phyloP scores from a whole-genome alignment of 495 filamentous ascomycete genomes.

The Tuber aestivum region DNA sequence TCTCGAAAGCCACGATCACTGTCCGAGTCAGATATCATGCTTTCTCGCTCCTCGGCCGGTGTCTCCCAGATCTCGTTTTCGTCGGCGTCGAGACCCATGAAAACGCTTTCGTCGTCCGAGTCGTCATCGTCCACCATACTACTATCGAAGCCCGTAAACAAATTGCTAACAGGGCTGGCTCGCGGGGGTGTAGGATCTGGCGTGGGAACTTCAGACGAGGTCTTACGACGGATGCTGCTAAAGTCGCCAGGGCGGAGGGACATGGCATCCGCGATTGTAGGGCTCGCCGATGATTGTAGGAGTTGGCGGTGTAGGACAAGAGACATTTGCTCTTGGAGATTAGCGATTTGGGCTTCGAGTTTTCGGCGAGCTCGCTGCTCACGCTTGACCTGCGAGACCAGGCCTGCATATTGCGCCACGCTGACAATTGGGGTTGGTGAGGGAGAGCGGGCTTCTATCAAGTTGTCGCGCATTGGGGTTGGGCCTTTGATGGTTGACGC shows the following conservation, averaged over 20 bases:
- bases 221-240: slow-evolving; percentile 33
- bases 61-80: slow-evolving; percentile 41
- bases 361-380: slow-evolving; percentile 54
- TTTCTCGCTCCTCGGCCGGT: slow-evolving; percentile 34
- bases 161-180: slow-evolving; percentile 25
- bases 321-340: slow-evolving; percentile 51
- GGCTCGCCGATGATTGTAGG: slow-evolving; percentile 24
- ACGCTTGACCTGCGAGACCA: slow-evolving; percentile 53
- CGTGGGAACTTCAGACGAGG: slow-evolving; percentile 40
- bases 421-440: slow-evolving; percentile 44
- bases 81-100: slow-evolving; percentile 29
- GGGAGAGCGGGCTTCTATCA: slow-evolving; percentile 15
- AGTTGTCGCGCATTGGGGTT: slow-evolving; percentile 13
- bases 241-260: slow-evolving; percentile 23
- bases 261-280: slow-evolving; percentile 22
- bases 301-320: slow-evolving; percentile 39
- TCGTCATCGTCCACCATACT: slow-evolving; percentile 20
- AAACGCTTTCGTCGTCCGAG: slow-evolving; percentile 21
- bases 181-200: slow-evolving; percentile 39
- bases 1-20: slow-evolving; percentile 33
- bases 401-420: slow-evolving; percentile 54
- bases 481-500: slow-evolving; percentile 37
- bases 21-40: slow-evolving; percentile 27
- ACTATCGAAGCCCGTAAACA: slow-evolving; percentile 37
- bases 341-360: slow-evolving; percentile 51